phyloP scores from a whole-genome alignment of 768 basidiomycete genomes.

The Tylopilus cervinicoccineus region DNA sequence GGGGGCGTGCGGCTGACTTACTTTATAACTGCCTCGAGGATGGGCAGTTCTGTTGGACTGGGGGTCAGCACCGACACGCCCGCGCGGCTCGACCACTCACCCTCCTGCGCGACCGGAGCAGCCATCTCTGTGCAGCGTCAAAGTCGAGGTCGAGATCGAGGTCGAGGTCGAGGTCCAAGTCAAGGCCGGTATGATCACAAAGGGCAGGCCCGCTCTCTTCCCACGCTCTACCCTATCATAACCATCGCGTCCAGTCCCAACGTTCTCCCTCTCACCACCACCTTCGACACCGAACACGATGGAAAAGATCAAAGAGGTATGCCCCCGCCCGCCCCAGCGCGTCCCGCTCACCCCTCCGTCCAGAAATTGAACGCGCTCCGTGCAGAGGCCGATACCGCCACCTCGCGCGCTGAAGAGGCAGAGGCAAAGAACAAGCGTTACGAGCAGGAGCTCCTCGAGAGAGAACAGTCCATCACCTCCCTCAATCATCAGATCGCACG shows the following conservation, averaged over 20 bases:
- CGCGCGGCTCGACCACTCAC: slow-evolving; percentile 33
- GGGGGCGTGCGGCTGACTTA: slow-evolving; percentile 37
- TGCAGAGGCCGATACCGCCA: slow-evolving; percentile 76
- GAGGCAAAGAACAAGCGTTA: slow-evolving; percentile 78
- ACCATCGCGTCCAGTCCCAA: slow-evolving; percentile 19
- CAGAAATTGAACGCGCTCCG: slow-evolving; percentile 80
- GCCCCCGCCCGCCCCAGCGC: not conserved
- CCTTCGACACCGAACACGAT: slow-evolving; percentile 29
- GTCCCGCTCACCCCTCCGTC: not conserved
- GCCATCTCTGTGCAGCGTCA: slow-evolving; percentile 42
- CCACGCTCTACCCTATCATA: slow-evolving; percentile 33
- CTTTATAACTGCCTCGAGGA: slow-evolving; percentile 95
- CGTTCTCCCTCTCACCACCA: slow-evolving; percentile 4
- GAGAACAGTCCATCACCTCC: slow-evolving; percentile 85
- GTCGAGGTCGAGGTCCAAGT: too few species aligned
- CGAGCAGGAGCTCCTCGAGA: slow-evolving; percentile 69
- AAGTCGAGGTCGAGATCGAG: too few species aligned
- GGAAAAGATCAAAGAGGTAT: slow-evolving; percentile 49
- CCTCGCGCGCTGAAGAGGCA: slow-evolving; percentile 80
- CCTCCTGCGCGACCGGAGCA: slow-evolving; percentile 76
- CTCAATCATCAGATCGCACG: slow-evolving; percentile 65
- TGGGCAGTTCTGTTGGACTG: slow-evolving; percentile 69
- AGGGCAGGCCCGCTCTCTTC: slow-evolving; percentile 29
- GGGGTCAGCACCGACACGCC: not conserved
- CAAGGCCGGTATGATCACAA: slow-evolving; percentile 28